These are phyloP conservation scores for Phytophthora pistaciae DNA, from an alignment of 352 stramenopile species.

Conservation along the genomic window DNA sequence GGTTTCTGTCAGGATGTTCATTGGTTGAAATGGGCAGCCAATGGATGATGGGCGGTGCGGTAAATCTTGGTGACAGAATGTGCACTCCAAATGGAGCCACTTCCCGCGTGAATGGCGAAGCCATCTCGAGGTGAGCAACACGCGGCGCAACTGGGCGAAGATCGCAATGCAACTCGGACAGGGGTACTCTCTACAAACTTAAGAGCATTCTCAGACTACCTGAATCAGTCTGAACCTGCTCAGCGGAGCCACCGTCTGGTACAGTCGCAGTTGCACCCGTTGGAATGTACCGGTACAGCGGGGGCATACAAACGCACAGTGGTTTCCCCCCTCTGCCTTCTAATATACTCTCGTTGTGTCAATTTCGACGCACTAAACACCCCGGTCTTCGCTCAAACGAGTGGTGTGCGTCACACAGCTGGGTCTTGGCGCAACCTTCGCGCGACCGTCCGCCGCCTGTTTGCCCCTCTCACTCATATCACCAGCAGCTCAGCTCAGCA, in stretches of 20 bases:
- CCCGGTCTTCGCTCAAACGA: not conserved
- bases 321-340: not conserved
- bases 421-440: slow-evolving; percentile 24
- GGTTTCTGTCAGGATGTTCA: not conserved
- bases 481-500: slow-evolving; percentile 18
- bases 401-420: slow-evolving; percentile 9
- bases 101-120: not conserved
- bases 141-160: not conserved
- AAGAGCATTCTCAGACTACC: not conserved
- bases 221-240: not conserved
- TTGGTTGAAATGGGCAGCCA: not conserved
- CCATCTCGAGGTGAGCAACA: not conserved
- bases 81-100: not conserved
- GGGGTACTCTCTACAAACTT: not conserved
- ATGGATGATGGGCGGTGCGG: not conserved
- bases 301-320: not conserved
- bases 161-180: not conserved
- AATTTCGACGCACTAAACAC: not conserved
- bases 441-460: slow-evolving; percentile 32
- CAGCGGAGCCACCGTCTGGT: not conserved
- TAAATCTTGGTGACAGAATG: not conserved
- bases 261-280: not conserved
- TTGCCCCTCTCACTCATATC: slow-evolving; percentile 24
- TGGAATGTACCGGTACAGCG: not conserved
- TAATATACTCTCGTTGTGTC: not conserved